Evolutionary conservation across 768 basidiomycete genomes (phyloP).

Genomic region (Termitomyces sp.): DNA sequence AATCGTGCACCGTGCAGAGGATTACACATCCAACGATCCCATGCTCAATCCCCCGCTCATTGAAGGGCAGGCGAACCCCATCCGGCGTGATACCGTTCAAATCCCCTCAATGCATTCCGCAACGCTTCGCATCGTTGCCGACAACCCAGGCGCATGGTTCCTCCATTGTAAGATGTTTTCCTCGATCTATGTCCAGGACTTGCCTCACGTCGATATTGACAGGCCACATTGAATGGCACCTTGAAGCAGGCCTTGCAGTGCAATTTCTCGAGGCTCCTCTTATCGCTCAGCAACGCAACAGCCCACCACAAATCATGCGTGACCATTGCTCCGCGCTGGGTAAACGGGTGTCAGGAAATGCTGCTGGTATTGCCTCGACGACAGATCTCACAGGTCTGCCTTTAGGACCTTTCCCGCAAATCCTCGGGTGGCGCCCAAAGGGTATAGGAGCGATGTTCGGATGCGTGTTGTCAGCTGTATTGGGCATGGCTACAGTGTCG

Average conservation of each 20-base stretch:
- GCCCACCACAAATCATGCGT: constrained; percentile 51
- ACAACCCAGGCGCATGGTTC: constrained; percentile 92
- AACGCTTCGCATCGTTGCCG: constrained; percentile 75
- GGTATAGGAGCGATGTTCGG: constrained; percentile 77
- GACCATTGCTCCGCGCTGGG: constrained; percentile 72
- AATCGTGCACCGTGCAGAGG: constrained; percentile 65
- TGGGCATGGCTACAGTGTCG: constrained; percentile 77
- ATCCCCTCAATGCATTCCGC: constrained; percentile 65
- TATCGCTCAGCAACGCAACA: constrained; percentile 50
- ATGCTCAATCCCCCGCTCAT: constrained; percentile 73
- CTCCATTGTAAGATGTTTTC: constrained; percentile 59
- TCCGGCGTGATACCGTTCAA: constrained; percentile 86
- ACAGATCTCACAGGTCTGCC: constrained; percentile 65
- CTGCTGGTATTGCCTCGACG: constrained; percentile 69
- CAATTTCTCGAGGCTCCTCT: constrained; percentile 82
- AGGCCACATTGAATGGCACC: constrained; percentile 88
- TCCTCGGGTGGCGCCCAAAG: constrained; percentile 64
- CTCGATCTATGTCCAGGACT: not conserved
- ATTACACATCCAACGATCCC: constrained; percentile 73
- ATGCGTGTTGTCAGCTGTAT: constrained; percentile 71
- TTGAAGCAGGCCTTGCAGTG: constrained; percentile 79
- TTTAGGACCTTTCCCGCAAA: constrained; percentile 69
- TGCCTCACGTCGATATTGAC: not conserved
- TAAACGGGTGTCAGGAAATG: constrained; percentile 70
- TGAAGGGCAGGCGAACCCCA: constrained; percentile 80